These are phyloP conservation scores for Wickerhamomyces bisporus DNA, from an alignment of 805 yeast species.

Conservation along the genomic window DNA sequence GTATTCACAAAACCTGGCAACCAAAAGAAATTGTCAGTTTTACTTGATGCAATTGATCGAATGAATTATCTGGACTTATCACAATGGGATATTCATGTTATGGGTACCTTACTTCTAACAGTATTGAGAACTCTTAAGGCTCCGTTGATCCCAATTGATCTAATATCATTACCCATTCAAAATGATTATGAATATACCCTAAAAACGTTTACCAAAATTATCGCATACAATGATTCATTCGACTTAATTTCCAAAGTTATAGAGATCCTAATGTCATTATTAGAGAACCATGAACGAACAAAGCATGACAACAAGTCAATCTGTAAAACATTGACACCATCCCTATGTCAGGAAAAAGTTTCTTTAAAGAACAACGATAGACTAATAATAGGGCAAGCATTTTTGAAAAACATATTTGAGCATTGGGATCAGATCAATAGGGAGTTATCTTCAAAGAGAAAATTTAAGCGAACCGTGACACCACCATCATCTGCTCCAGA, in stretches of 20 bases:
- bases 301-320: conserved; percentile 32
- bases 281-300: conserved; percentile 33
- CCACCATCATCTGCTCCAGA: neutral
- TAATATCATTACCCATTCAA: conserved; percentile 47
- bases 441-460: conserved; percentile 7
- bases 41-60: conserved; percentile 45
- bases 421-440: conserved; percentile 38
- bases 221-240: conserved; percentile 27
- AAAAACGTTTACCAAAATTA: conserved; percentile 30
- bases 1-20: conserved; percentile 56
- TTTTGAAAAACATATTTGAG: conserved; percentile 46
- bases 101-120: conserved; percentile 37
- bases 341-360: conserved; percentile 48
- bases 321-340: conserved; percentile 30
- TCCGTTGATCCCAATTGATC: conserved; percentile 47
- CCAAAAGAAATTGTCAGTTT: conserved; percentile 36
- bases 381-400: conserved; percentile 46
- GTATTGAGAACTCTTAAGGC: conserved; percentile 46
- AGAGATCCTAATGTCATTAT: conserved; percentile 40
- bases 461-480: neutral
- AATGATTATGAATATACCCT: conserved; percentile 44
- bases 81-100: conserved; percentile 53
- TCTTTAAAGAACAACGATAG: conserved; percentile 40
- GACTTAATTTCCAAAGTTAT: conserved; percentile 35
- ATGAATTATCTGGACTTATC: conserved; percentile 56